These are phyloP conservation scores for Tulasnella sp. DNA, from an alignment of 768 basidiomycete genomes.

Conservation along the genomic window DNA sequence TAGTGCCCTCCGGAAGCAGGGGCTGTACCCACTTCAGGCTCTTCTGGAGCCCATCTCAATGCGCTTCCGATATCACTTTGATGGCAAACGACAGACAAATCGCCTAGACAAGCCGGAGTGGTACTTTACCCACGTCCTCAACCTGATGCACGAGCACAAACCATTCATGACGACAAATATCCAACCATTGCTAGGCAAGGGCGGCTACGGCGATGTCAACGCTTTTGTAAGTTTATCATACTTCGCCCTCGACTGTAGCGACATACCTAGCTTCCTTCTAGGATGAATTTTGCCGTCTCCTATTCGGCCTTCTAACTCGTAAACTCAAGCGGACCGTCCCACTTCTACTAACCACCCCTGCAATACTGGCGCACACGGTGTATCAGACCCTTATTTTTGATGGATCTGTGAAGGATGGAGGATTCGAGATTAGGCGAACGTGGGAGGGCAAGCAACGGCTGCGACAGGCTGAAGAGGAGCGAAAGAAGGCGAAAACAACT, in stretches of 20 bases:
- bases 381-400: slow-evolving; percentile 90
- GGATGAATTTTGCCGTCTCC: slow-evolving; percentile 75
- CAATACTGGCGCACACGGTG: slow-evolving; percentile 88
- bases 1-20: slow-evolving; percentile 34
- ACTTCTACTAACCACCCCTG: slow-evolving; percentile 62
- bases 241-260: not conserved
- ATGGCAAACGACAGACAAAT: slow-evolving; percentile 78
- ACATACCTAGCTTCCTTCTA: slow-evolving; percentile 29
- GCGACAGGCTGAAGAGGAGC: not conserved
- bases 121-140: slow-evolving; percentile 89
- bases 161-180: slow-evolving; percentile 68
- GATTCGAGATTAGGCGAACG: slow-evolving; percentile 55
- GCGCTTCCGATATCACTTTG: slow-evolving; percentile 94
- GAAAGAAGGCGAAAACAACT: slow-evolving; percentile 3
- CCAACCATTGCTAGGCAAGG: slow-evolving; percentile 58
- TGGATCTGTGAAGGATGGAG: slow-evolving; percentile 61
- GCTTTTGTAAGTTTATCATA: slow-evolving; percentile 58
- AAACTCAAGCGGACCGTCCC: slow-evolving; percentile 73
- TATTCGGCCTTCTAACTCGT: slow-evolving; percentile 66
- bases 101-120: slow-evolving; percentile 97
- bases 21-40: slow-evolving; percentile 76
- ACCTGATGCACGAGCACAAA: slow-evolving; percentile 77
- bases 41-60: slow-evolving; percentile 74
- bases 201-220: slow-evolving; percentile 55
- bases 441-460: slow-evolving; percentile 29